Base-by-base conservation (phyloP, 139 green algal genomes). In the Coccomyxa sp. region DNA sequence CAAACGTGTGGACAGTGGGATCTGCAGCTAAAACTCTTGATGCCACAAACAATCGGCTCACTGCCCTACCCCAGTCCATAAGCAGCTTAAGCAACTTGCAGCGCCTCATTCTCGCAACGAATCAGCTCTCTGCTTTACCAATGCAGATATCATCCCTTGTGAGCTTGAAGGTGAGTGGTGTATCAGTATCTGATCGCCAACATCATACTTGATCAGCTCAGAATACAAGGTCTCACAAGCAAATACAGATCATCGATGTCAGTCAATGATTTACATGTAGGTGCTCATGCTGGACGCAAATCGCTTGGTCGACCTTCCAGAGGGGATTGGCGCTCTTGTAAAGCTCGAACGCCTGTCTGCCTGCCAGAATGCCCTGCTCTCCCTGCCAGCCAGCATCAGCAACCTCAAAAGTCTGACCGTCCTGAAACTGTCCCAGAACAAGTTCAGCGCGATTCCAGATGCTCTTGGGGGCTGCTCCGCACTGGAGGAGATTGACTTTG, bases 41-140 rank as follows among this genome's bases (percentile, higher is more conserved):
- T 76, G 86, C 79, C 0, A 87, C 79, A 1, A 82, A 87, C 81
- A 92, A 92, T 85, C 80, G 80, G 18, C 67, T 92, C 3, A 67
- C 31, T 15, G 74, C 28, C 18, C 32, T 92, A 28, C 89, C 89
- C 13, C 0, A 14, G 13, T 80, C 58, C 59, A 59, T 92, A 45
- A 59, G 27, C 0, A 25, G n/a, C 45, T 71, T 89, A 21, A 21
- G 13, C 28, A 32, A 45, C 51, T 32, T 81, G 51, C 51, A 67
- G 27, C 51, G 77, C 13, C 25, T 81, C 18, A 68, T 74, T 13
- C 57, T 81, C 21, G 0, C 51, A 13, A 30, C 32, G 28, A 81
- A 81, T 27, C 51, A 38, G 21, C 18, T 81, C 3, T 59, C 16
- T 18, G 31, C 30, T 14, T 15, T 80, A 18, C 76, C 76, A 60